A percentile compares a stretch with the other conserved stretches of the same genome.
phyloP scores from a whole-genome alignment of 2,329 filamentous ascomycete species.

The Phoma herbarum region DNA sequence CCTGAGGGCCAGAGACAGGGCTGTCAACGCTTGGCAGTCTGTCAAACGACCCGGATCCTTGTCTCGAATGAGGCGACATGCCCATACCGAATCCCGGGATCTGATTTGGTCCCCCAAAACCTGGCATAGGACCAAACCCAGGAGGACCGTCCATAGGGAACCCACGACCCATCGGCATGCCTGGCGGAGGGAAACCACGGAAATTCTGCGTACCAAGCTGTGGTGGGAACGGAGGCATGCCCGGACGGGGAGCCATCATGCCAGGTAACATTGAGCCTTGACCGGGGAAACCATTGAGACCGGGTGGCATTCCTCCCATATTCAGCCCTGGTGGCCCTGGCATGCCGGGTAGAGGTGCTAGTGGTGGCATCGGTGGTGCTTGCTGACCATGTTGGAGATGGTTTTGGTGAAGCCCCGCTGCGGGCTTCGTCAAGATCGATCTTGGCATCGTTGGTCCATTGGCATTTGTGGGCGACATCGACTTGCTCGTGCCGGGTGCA shows the following conservation, averaged over 20 bases:
- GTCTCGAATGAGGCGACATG: constrained; percentile 72
- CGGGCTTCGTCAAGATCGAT: constrained; percentile 68
- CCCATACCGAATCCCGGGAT: constrained; percentile 52
- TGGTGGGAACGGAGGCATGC: constrained; percentile 64
- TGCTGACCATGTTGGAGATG: constrained; percentile 66
- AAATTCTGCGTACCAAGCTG: constrained; percentile 61
- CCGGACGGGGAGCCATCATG: constrained; percentile 64
- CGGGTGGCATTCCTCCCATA: constrained; percentile 56
- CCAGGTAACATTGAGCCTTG: constrained; percentile 63
- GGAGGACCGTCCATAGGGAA: constrained; percentile 63
- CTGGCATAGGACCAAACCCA: constrained; percentile 52
- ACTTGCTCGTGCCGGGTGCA: constrained; percentile 58
- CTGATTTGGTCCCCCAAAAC: constrained; percentile 45
- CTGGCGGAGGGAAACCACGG: constrained; percentile 65
- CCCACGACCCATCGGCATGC: constrained; percentile 67
- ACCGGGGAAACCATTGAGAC: constrained; percentile 59
- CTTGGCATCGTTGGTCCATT: constrained; percentile 72
- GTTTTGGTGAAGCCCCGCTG: constrained; percentile 56
- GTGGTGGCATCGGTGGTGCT: constrained; percentile 70
- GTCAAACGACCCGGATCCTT: constrained; percentile 72
- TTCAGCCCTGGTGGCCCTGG: constrained; percentile 63
- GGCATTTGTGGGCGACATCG: constrained; percentile 68
- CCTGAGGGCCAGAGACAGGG: constrained; percentile 57
- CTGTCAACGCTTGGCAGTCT: constrained; percentile 66
- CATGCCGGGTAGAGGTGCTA: constrained; percentile 65